Evolutionary conservation across 352 stramenopile genomes (phyloP).

Genomic region (Blastocystis sp.): DNA sequence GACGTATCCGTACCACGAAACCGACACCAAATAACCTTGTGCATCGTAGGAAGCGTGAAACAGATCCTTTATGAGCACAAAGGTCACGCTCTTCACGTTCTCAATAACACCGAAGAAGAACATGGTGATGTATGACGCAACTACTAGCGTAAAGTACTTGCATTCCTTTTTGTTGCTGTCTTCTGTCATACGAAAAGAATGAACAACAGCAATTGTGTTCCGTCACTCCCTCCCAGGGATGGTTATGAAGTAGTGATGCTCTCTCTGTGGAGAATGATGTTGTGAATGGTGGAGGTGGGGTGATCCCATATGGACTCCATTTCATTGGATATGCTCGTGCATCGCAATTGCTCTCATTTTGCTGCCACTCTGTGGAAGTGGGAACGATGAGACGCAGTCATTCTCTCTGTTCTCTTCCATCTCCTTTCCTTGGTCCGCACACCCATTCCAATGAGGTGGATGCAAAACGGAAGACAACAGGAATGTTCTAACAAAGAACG

Average conservation of each 20-base stretch:
- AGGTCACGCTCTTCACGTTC: slow-evolving; percentile 60
- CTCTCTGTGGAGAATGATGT: no score
- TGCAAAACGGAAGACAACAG: neutral
- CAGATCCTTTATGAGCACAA: slow-evolving; percentile 40
- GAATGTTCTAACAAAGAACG: neutral
- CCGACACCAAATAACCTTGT: slow-evolving; percentile 46
- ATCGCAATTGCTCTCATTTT: no score
- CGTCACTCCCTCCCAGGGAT: no score
- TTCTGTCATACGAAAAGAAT: neutral
- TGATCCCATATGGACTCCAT: no score
- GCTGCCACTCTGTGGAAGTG: no score
- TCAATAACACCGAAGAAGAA: slow-evolving; percentile 43
- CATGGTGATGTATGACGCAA: slow-evolving; percentile 37
- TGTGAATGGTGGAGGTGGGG: no score
- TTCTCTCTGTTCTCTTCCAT: neutral
- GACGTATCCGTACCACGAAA: slow-evolving; percentile 69
- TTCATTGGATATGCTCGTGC: no score
- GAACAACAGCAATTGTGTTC: no score
- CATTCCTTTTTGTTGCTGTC: neutral
- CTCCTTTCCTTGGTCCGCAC: neutral
- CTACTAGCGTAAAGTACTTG: slow-evolving; percentile 1
- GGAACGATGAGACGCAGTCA: no score
- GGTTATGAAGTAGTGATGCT: no score
- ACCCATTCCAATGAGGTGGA: neutral
- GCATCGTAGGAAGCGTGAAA: slow-evolving; percentile 34